A percentile compares a stretch with the other conserved stretches of the same genome.
Conservation (phyloP, 2,329 filamentous ascomycete genomes). For the Microcyclospora pomicola region DNA sequence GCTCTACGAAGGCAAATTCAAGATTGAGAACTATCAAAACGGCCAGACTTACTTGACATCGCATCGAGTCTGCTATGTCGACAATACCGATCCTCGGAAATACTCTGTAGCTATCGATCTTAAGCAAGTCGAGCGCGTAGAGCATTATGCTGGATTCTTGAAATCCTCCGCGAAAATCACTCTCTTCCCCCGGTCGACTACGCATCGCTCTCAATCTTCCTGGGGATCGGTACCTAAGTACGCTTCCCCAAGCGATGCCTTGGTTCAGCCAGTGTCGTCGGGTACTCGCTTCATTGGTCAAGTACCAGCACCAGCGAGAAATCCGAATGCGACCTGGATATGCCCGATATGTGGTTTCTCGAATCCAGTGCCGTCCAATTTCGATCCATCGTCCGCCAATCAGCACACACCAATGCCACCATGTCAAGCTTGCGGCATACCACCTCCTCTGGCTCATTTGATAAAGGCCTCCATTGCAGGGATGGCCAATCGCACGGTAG, state of each 20-base stretch:
- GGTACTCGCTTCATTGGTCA: slow-evolving; percentile 31
- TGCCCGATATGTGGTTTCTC: slow-evolving; percentile 94
- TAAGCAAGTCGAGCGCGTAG: slow-evolving; percentile 78
- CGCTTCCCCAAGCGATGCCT: slow-evolving; percentile 26
- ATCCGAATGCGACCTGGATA: slow-evolving; percentile 65
- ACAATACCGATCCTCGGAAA: slow-evolving; percentile 70
- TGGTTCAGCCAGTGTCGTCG: slow-evolving; percentile 34
- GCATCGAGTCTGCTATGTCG: slow-evolving; percentile 89
- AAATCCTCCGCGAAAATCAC: slow-evolving; percentile 94
- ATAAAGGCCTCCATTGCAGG: slow-evolving; percentile 76
- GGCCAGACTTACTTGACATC: slow-evolving; percentile 94
- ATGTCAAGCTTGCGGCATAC: slow-evolving; percentile 87
- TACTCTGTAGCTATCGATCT: slow-evolving; percentile 75
- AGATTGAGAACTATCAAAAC: slow-evolving; percentile 85
- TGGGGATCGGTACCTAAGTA: slow-evolving; percentile 37
- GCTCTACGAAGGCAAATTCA: slow-evolving; percentile 94
- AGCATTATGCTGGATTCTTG: slow-evolving; percentile 85
- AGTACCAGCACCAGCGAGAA: slow-evolving; percentile 33
- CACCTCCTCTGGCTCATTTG: slow-evolving; percentile 67
- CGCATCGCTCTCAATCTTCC: slow-evolving; percentile 43
- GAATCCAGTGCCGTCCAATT: slow-evolving; percentile 84
- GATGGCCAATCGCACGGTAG: slow-evolving; percentile 42
- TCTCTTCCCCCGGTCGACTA: slow-evolving; percentile 66
- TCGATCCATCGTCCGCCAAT: slow-evolving; percentile 71
- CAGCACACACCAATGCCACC: slow-evolving; percentile 68